Percentiles rank a stretch among this genome's conserved stretches.
These are phyloP conservation scores for Paraurostyla sp. DNA, from an alignment of 73 alveolate species.

Conservation along the genomic window DNA sequence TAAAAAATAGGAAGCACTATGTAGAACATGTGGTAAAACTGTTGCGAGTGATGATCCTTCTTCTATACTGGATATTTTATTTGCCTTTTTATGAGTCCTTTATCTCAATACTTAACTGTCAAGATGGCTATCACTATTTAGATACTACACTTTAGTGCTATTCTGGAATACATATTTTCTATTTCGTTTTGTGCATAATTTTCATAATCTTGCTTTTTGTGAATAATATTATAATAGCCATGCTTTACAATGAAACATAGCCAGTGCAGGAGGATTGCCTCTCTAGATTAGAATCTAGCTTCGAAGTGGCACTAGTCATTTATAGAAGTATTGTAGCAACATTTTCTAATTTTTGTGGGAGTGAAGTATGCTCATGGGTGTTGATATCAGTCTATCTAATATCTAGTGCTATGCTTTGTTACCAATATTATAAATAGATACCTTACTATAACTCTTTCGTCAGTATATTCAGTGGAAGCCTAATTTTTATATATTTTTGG, in stretches of 20 bases:
- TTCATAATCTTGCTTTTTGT: slow-evolving; percentile 25
- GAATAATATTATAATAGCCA: slow-evolving; percentile 38
- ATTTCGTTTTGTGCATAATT: slow-evolving; percentile 44
- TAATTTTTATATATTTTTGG: slow-evolving; percentile 50
- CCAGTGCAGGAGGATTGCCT: slow-evolving; percentile 66
- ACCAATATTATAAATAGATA: slow-evolving; percentile 33
- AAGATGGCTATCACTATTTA: slow-evolving; percentile 61
- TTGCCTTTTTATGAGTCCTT: slow-evolving; percentile 58
- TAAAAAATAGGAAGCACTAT: slow-evolving; percentile 51
- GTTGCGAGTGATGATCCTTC: slow-evolving; percentile 21
- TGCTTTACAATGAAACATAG: slow-evolving; percentile 67
- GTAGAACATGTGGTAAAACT: slow-evolving; percentile 36
- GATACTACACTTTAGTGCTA: slow-evolving; percentile 51
- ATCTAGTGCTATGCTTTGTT: slow-evolving; percentile 46
- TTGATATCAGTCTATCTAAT: slow-evolving; percentile 34
- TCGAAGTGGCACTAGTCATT: slow-evolving; percentile 50
- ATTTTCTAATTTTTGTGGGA: slow-evolving; percentile 47
- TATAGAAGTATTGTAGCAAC: slow-evolving; percentile 52
- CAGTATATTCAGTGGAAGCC: slow-evolving; percentile 54
- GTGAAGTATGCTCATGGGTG: slow-evolving; percentile 62
- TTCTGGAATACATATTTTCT: slow-evolving; percentile 38
- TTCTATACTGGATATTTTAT: slow-evolving; percentile 55
- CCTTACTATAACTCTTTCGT: slow-evolving; percentile 62
- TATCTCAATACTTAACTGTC: slow-evolving; percentile 55
- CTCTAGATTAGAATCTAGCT: slow-evolving; percentile 42